phyloP scores from a whole-genome alignment of 2,329 filamentous ascomycete species.

The Aciculosporium take region DNA sequence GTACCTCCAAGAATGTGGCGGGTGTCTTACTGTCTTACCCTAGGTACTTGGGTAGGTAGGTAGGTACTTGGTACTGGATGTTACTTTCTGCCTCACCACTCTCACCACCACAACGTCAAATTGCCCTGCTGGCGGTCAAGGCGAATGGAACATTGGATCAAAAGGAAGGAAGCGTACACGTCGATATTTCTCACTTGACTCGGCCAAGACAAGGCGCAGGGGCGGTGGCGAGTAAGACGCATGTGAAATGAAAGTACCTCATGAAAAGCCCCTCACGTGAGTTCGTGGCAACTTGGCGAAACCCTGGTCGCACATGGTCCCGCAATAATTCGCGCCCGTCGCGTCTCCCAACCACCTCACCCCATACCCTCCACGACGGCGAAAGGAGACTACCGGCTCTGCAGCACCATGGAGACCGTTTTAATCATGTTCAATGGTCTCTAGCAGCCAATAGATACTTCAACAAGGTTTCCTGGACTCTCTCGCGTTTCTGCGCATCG shows the following conservation, averaged over 20 bases:
- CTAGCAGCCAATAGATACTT: not conserved
- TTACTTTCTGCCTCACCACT: no score
- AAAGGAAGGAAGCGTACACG: not conserved
- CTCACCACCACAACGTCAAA: no score
- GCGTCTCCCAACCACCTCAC: conserved; percentile 29
- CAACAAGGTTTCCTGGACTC: conserved; percentile 13
- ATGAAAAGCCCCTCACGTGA: conserved; percentile 24
- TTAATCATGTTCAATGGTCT: conserved; percentile 6
- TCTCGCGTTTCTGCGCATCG: conserved; percentile 8
- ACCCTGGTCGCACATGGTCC: conserved; percentile 17
- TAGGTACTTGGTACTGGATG: no score
- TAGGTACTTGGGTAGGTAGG: no score
- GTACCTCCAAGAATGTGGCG: no score
- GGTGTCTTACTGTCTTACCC: no score
- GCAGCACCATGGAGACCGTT: conserved; percentile 16
- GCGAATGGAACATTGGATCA: no score
- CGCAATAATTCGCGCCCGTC: conserved; percentile 27
- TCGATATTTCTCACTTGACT: no score
- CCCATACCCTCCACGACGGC: conserved; percentile 22
- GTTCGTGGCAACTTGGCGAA: conserved; percentile 28
- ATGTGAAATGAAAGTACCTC: not conserved
- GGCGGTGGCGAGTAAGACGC: not conserved
- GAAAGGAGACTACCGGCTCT: conserved; percentile 5
- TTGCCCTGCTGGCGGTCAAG: no score
- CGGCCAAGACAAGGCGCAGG: no score